Conservation (phyloP, 2,329 filamentous ascomycete genomes). For the Dendrostoma leiphaemia region DNA sequence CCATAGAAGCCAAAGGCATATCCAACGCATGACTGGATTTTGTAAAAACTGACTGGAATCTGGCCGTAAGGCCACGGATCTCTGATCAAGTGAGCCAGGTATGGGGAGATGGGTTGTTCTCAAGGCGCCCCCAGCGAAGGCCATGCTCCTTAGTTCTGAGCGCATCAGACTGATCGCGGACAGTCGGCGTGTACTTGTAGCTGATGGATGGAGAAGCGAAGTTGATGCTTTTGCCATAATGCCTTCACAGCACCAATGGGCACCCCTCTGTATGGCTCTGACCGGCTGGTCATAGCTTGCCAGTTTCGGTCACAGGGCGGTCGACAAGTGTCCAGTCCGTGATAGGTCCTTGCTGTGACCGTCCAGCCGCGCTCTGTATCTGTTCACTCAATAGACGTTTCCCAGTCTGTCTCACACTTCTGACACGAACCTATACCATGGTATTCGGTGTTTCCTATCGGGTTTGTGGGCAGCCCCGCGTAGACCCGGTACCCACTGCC, state of each 20-base stretch:
- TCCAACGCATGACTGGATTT: neutral
- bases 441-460: slow-evolving; percentile 9
- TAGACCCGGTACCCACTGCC: no score
- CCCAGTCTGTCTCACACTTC: slow-evolving; percentile 17
- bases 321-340: slow-evolving; percentile 16
- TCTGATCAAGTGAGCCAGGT: neutral
- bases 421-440: slow-evolving; percentile 12
- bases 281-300: slow-evolving; percentile 11
- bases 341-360: slow-evolving; percentile 13
- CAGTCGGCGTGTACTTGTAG: no score
- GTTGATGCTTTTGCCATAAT: slow-evolving; percentile 11
- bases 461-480: slow-evolving; percentile 3
- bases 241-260: slow-evolving; percentile 15
- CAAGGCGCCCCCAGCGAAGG: no score
- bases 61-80: neutral
- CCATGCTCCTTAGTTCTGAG: no score
- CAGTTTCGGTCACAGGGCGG: slow-evolving; percentile 16
- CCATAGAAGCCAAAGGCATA: neutral
- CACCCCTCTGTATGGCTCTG: slow-evolving; percentile 7
- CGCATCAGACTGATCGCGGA: no score
- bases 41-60: neutral
- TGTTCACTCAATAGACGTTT: slow-evolving; percentile 10
- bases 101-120: no score
- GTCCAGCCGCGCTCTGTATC: slow-evolving; percentile 14
- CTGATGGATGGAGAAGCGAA: no score